These are phyloP conservation scores for Wilcoxina mikolae DNA, from an alignment of 495 filamentous ascomycete species.

Conservation along the genomic window DNA sequence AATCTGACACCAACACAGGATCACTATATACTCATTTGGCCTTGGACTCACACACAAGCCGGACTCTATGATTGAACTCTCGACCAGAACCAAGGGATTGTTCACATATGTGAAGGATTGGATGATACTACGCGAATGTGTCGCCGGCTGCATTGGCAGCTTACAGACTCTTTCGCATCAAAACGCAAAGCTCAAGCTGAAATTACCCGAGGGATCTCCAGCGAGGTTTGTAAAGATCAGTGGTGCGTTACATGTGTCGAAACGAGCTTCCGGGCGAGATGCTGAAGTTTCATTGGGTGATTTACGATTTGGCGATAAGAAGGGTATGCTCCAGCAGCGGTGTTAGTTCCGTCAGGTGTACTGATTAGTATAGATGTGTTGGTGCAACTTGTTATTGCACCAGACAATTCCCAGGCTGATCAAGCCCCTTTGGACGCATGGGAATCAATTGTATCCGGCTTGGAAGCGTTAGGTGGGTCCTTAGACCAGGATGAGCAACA, in stretches of 20 bases:
- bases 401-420: conserved; percentile 75
- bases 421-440: conserved; percentile 82
- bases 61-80: conserved; percentile 96
- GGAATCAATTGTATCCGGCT: conserved; percentile 89
- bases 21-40: conserved; percentile 92
- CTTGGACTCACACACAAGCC: conserved; percentile 95
- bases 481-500: conserved; percentile 77
- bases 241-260: conserved; percentile 89
- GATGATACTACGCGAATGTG: conserved; percentile 99
- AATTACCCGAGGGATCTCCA: conserved; percentile 86
- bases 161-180: conserved; percentile 95
- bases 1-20: conserved; percentile 42
- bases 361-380: conserved; percentile 52
- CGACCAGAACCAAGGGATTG: conserved; percentile 86
- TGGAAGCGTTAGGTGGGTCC: conserved; percentile 89
- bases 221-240: conserved; percentile 98
- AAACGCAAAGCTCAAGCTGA: conserved; percentile 92
- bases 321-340: conserved; percentile 35
- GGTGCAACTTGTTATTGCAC: conserved; percentile 83
- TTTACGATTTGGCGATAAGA: conserved; percentile 90
- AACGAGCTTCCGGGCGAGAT: conserved; percentile 90
- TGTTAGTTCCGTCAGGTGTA: conserved; percentile 7
- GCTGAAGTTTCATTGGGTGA: conserved; percentile 89
- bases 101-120: conserved; percentile 99
- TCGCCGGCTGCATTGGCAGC: conserved; percentile 87